Base-by-base conservation (phyloP, 371 early-diverging fungal genomes). In the Mucor ambiguus region DNA sequence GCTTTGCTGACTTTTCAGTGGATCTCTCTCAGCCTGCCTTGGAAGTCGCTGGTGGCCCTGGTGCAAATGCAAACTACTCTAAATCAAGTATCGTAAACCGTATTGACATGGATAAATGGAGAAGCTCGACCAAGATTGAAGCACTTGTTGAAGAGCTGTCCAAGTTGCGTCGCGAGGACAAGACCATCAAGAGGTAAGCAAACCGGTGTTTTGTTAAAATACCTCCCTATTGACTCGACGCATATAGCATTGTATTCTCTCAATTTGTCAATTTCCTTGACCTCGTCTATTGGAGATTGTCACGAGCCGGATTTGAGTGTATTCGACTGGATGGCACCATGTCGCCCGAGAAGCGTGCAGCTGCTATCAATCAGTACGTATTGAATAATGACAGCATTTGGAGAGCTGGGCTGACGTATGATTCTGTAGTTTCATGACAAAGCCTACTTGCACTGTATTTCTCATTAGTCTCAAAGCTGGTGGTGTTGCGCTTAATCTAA, bases 251-350 rank as follows among this genome's bases (percentile, higher is more conserved):
- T 67, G 80, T 81, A 0, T 80, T 80, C 60, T 78, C 84, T 57
- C 84, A 84, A 76, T 98, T 95, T 80, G 95, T 95, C 32, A 91
- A 91, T 60, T 97, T 98, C 71, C 78, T 98, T 0, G 97, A 98
- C 73, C 77, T 98, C 56, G 88, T 96, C 58, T 91, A 96, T 59
- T 97, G 97, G 97, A 86, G 97, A 3, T 85, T 98, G n/a, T 89
- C 92, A 49, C 87, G 96, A 33, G 96, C 95, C 5, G 99, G 98
- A 0, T 96, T 96, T 77, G 85, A 79, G 72, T 94, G 95, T 68
- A 95, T 96, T 63, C 87, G 94, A 35, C 74, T 98, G n/a, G 98
- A 97, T 77, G 98, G 98, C 10, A 85, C 93, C 16, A 98, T 98
- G 98, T 78, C 89, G 1, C 94, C 95, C 0, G 65, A 75, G 54